Base-by-base conservation (phyloP, 1,284 basidiomycete species). In the Polyporus tsugae region DNA sequence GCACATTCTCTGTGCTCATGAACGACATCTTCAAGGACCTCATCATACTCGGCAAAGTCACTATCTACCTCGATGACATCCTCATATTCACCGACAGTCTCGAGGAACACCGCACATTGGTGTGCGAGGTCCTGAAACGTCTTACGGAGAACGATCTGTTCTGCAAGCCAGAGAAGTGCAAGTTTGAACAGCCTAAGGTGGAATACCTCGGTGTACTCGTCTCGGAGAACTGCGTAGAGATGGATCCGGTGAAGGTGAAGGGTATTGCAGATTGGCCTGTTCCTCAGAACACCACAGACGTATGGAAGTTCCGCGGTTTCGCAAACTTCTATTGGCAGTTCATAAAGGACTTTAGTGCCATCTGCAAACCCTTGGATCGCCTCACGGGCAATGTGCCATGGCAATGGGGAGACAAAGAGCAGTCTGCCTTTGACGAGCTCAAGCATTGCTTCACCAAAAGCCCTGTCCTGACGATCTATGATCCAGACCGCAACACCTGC, bases 271-370 rank as follows among this genome's bases (percentile, higher is more conserved):
- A 70, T 0, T 87, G 85, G 85, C 80, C 79, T 0, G 36, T 33
- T 0, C 84, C 82, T 0, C 70, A 62, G 0, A 77, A 62, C 0
- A 25, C 33, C 4, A 3, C 4, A 39, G 73, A 80, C 7, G 60
- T 82, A 5, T 74, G 78, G 41, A 60, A 25, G 6, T 70, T 70
- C 55, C 46, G 57, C 2, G 62, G 68, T 4, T 70, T 70, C 29
- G 68, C 42, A 1, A 68, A 68, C 63, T 86, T 82, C 73, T 87
- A 86, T 61, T 58, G 80, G 0, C 63, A 77, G 0, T 87, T 87
- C 67, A 81, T 87, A 19, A 41, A 76, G 9, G 72, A 78, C 15
- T 87, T 80, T 67, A 73, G 82, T 0, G 65, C 76, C 4, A 75
- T 82, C 22, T 77, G 77, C 0, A 22, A 38, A 0, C 80, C 79